These are phyloP conservation scores for Aspergillus sp. DNA, from an alignment of 2,329 filamentous ascomycete species.

Conservation along the genomic window DNA sequence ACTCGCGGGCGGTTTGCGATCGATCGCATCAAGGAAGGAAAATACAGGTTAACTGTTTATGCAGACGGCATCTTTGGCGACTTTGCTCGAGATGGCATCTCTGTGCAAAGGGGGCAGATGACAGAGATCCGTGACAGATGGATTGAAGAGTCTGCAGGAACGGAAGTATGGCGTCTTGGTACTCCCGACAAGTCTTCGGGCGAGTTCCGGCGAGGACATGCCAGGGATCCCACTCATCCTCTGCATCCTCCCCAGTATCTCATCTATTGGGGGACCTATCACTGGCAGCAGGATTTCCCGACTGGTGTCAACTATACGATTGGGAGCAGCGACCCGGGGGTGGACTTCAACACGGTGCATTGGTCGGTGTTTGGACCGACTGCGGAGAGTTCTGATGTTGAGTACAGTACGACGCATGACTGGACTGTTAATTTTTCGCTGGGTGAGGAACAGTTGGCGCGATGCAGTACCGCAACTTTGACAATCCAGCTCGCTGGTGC, in stretches of 20 bases:
- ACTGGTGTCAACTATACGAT: conserved; percentile 50
- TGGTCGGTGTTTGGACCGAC: conserved; percentile 53
- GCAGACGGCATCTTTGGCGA: conserved; percentile 55
- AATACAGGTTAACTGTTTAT: conserved; percentile 54
- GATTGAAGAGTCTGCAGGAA: conserved; percentile 47
- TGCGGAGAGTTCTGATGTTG: conserved; percentile 33
- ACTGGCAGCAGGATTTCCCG: conserved; percentile 52
- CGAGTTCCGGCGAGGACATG: conserved; percentile 52
- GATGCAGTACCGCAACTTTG: conserved; percentile 44
- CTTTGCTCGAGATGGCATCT: conserved; percentile 45
- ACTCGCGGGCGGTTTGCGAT: conserved; percentile 43
- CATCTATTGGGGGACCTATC: conserved; percentile 53
- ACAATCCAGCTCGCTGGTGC: conserved; percentile 55
- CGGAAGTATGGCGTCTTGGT: conserved; percentile 54
- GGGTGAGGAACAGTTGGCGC: conserved; percentile 31
- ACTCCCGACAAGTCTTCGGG: conserved; percentile 53
- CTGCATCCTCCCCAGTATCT: conserved; percentile 49
- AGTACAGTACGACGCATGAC: conserved; percentile 39
- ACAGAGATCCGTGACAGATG: conserved; percentile 36
- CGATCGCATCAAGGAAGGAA: conserved; percentile 46
- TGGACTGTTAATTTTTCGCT: conserved; percentile 51
- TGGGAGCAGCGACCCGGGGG: conserved; percentile 40
- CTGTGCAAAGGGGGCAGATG: conserved; percentile 34
- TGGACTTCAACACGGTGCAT: conserved; percentile 55
- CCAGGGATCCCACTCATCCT: conserved; percentile 39